Base-by-base conservation (phyloP, 441 rosid species). In the Arabidopsis lyrata region DNA sequence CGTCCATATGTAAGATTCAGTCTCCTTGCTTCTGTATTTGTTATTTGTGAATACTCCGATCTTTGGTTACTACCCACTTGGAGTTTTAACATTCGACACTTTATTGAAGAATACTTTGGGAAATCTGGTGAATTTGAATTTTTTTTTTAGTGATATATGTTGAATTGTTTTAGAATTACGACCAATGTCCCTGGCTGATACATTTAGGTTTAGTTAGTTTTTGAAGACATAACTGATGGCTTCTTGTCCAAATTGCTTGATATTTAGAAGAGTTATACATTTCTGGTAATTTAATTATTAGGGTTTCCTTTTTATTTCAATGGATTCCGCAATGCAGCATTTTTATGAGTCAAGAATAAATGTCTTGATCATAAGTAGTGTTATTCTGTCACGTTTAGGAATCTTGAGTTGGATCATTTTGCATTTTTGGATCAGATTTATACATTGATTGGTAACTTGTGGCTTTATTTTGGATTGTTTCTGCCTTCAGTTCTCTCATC, bases 1-100 rank as follows among this genome's bases (percentile, higher is more conserved):
- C 10, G n/a, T 58, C 41, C 24, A 5, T 13, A 6, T 61, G 75
- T 71, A 61, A 71, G 68, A 29, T 71, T 71, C 34, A 29, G 1
- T 71, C 52, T 60, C 4, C 8, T 70, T n/a, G 18, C 48, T 22
- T 47, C 14, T 48, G 15, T 38, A 8, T 18, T 12, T 16, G 14
- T 24, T 20, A 31, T 52, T 31, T 66, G 0, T 52, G 24, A 6
- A 36, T 52, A 8, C 7, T 36, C 24, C 35, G 36, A 66, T 50
- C 56, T 5, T 66, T 52, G 6, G 12, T 39, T 29, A 41, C 47
- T 20, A 32, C 44, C 31, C 39, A 8, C 2, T 44, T 3, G 8
- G 36, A 36, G 24, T 34, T 63, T 15, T 18, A 35, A 44, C n/a
- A 61, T 61, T 24, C 38, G 36, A 61, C 4, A 1, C 24, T 14